Evolutionary conservation across 352 stramenopile genomes (phyloP).

Genomic region (Lagenidium sp.): DNA sequence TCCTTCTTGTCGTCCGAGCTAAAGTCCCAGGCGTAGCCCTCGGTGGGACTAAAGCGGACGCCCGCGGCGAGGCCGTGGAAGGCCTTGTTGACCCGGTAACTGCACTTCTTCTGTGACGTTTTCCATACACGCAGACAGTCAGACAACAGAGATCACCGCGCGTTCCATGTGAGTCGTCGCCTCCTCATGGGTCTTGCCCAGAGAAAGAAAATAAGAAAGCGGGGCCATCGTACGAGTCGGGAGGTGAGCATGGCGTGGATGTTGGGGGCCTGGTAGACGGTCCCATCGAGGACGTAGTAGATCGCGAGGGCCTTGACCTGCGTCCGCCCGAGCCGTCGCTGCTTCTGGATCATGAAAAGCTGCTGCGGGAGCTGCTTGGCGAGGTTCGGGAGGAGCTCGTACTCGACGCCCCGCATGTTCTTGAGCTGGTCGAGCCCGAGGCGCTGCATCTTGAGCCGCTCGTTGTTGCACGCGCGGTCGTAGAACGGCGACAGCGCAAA

Average conservation of each 20-base stretch:
- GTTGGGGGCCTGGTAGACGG: constrained; percentile 82
- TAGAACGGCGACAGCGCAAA: constrained; percentile 85
- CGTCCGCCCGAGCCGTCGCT: constrained; percentile 63
- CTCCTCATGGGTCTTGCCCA: no score
- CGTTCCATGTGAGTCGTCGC: no score
- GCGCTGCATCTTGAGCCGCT: constrained; percentile 87
- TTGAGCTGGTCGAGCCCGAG: constrained; percentile 81
- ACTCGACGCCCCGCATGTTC: constrained; percentile 84
- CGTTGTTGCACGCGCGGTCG: constrained; percentile 86
- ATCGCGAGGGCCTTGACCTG: constrained; percentile 76
- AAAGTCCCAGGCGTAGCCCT: constrained; percentile 85
- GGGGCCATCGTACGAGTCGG: constrained; percentile 69
- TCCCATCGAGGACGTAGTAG: constrained; percentile 86
- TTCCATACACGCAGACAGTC: not conserved
- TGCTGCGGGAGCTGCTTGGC: constrained; percentile 83
- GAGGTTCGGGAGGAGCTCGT: constrained; percentile 75
- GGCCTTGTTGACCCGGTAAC: constrained; percentile 76
- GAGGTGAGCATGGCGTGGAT: constrained; percentile 86
- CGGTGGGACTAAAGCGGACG: constrained; percentile 78
- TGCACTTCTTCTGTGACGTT: constrained; percentile 74
- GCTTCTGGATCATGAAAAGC: constrained; percentile 84
- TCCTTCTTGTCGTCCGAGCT: constrained; percentile 81
- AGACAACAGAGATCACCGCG: no score
- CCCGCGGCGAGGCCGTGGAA: constrained; percentile 66
- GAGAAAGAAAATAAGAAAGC: no score